Evolutionary conservation across 768 basidiomycete species (phyloP).

Genomic region (Dendrothele bispora): DNA sequence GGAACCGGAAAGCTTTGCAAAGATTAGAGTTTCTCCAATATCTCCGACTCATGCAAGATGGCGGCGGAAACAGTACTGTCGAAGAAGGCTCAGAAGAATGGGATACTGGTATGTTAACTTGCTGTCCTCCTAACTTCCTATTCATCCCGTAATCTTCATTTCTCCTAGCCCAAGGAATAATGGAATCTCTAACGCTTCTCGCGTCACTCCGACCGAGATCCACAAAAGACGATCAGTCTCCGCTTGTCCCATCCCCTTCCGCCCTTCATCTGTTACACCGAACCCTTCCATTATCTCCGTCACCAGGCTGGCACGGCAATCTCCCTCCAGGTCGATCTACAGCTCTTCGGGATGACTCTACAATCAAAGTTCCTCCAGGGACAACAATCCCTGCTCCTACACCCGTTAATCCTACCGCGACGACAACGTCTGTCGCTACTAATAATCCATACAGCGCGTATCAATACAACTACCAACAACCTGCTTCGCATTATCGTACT

Average conservation of each 20-base stretch:
- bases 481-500: slow-evolving; percentile 36
- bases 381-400: slow-evolving; percentile 19
- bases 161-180: slow-evolving; percentile 64
- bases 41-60: slow-evolving; percentile 47
- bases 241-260: slow-evolving; percentile 62
- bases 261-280: slow-evolving; percentile 71
- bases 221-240: slow-evolving; percentile 36
- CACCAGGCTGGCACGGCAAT: slow-evolving; percentile 74
- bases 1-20: slow-evolving; percentile 62
- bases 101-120: slow-evolving; percentile 63
- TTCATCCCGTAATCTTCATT: slow-evolving; percentile 13
- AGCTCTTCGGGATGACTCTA: slow-evolving; percentile 75
- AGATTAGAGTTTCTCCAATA: slow-evolving; percentile 68
- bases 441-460: slow-evolving; percentile 8
- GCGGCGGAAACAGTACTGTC: slow-evolving; percentile 42
- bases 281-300: slow-evolving; percentile 60
- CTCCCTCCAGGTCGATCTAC: slow-evolving; percentile 54
- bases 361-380: slow-evolving; percentile 57
- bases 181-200: slow-evolving; percentile 67
- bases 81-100: slow-evolving; percentile 79
- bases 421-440: slow-evolving; percentile 12
- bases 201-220: slow-evolving; percentile 70
- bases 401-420: slow-evolving; percentile 21
- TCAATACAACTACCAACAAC: slow-evolving; percentile 10
- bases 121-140: slow-evolving; percentile 9